phyloP scores from a whole-genome alignment of 768 basidiomycete genomes.

The Saitozyma sp. region DNA sequence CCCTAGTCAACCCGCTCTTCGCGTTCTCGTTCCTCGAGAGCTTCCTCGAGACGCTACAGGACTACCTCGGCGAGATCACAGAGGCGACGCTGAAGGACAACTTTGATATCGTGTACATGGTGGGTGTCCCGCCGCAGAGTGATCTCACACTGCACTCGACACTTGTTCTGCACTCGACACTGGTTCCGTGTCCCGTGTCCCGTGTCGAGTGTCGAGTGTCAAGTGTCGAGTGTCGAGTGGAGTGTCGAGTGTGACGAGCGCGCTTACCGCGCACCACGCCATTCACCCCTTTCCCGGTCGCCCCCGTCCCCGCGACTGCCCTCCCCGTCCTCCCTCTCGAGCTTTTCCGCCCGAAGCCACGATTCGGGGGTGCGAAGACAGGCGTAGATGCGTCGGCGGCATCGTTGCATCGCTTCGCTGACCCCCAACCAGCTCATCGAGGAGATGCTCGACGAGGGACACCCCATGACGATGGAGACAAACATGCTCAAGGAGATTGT shows the following conservation, averaged over 20 bases:
- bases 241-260: too few relatives aligned
- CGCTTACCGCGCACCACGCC: too few relatives aligned
- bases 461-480: conserved; percentile 85
- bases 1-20: conserved; percentile 80
- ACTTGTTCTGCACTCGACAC: background rate
- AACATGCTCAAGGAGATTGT: conserved; percentile 92
- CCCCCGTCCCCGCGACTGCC: too few relatives aligned
- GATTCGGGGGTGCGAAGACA: too few relatives aligned
- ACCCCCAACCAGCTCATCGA: conserved; percentile 68
- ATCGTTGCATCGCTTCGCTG: too few relatives aligned
- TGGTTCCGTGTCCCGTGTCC: too few relatives aligned
- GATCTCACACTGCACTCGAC: background rate
- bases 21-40: conserved; percentile 85
- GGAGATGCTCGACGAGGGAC: conserved; percentile 89
- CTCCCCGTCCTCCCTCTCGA: too few relatives aligned
- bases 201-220: too few relatives aligned
- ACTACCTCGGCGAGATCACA: conserved; percentile 85
- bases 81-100: conserved; percentile 79
- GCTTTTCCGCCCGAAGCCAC: too few relatives aligned
- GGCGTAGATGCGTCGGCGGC: too few relatives aligned
- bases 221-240: too few relatives aligned
- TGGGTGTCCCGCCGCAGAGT: conserved; percentile 45
- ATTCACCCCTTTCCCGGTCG: too few relatives aligned
- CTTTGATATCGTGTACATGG: conserved; percentile 94
- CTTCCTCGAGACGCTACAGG: conserved; percentile 76